Conservation (phyloP, 305 asterid genomes). For the Salvia sclarea region DNA sequence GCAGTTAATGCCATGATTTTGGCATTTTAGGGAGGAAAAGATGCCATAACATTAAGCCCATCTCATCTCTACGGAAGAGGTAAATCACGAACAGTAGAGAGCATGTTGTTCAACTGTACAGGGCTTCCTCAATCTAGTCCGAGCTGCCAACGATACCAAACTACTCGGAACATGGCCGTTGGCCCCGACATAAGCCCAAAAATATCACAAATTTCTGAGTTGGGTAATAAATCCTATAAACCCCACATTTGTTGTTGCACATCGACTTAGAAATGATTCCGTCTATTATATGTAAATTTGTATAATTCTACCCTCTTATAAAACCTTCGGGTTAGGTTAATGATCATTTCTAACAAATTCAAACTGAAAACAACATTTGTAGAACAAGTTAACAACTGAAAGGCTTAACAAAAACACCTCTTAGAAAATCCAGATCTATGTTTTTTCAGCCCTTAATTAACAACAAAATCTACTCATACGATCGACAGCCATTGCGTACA, state of each 20-base stretch:
- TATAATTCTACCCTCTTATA: too few species aligned
- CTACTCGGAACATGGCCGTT: not conserved
- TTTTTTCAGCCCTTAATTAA: not conserved
- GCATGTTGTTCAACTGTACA: too few species aligned
- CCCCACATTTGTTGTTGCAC: too few species aligned
- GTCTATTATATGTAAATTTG: too few species aligned
- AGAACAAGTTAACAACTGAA: not conserved
- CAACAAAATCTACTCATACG: not conserved
- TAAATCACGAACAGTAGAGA: too few species aligned
- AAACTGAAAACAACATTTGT: too few species aligned
- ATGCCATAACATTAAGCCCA: not conserved
- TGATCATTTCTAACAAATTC: too few species aligned
- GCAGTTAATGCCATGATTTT: not conserved
- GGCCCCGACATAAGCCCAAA: not conserved
- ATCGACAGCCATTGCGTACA: not conserved
- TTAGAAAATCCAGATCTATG: not conserved
- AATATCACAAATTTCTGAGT: not conserved
- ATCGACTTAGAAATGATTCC: too few species aligned
- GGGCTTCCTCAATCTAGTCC: not conserved
- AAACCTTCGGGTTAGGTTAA: too few species aligned
- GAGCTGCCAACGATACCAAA: not conserved
- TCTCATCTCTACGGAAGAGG: not conserved
- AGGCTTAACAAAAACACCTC: not conserved
- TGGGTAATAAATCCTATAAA: too few species aligned
- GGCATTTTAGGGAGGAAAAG: not conserved